Conservation (phyloP, 352 stramenopile genomes). For the Phytophthora citricola region DNA sequence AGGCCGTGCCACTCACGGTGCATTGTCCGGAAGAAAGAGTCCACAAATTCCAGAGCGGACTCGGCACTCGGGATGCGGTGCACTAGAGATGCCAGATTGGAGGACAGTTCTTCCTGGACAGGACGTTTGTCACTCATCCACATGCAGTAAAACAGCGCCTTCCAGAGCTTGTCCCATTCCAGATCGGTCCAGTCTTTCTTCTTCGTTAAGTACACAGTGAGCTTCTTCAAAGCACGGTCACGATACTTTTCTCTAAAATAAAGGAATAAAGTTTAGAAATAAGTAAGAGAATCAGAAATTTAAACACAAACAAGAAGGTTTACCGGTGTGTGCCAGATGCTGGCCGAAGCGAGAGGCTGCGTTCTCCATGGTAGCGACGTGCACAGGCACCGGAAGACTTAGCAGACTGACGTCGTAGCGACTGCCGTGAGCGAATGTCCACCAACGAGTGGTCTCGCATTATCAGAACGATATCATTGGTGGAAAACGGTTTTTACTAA, state of each 20-base stretch:
- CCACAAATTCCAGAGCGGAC: constrained; percentile 69
- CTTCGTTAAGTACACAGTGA: constrained; percentile 76
- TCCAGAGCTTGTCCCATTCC: constrained; percentile 91
- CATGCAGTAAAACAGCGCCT: constrained; percentile 91
- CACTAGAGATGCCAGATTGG: constrained; percentile 65
- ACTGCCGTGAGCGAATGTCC: constrained; percentile 23
- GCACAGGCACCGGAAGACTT: background rate
- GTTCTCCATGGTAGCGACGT: constrained; percentile 63
- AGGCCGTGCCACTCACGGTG: constrained; percentile 88
- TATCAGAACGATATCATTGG: constrained; percentile 31
- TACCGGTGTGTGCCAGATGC: constrained; percentile 84
- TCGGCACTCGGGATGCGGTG: constrained; percentile 58
- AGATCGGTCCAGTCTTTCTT: constrained; percentile 72
- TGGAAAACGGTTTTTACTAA: background rate
- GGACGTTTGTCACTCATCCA: constrained; percentile 91
- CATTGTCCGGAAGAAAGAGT: constrained; percentile 88
- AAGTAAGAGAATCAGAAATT: background rate
- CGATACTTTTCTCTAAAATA: constrained; percentile 83
- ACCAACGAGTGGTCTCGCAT: constrained; percentile 13
- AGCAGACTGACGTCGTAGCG: background rate
- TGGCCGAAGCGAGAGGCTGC: constrained; percentile 85
- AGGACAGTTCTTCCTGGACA: constrained; percentile 82
- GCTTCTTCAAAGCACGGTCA: constrained; percentile 83
- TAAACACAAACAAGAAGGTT: background rate
- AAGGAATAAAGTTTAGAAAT: constrained; percentile 14